Evolutionary conservation across 306 rosid species (phyloP), one percentile per base, ranked within the genome.

Genomic region (Aeschynomene evenia): DNA sequence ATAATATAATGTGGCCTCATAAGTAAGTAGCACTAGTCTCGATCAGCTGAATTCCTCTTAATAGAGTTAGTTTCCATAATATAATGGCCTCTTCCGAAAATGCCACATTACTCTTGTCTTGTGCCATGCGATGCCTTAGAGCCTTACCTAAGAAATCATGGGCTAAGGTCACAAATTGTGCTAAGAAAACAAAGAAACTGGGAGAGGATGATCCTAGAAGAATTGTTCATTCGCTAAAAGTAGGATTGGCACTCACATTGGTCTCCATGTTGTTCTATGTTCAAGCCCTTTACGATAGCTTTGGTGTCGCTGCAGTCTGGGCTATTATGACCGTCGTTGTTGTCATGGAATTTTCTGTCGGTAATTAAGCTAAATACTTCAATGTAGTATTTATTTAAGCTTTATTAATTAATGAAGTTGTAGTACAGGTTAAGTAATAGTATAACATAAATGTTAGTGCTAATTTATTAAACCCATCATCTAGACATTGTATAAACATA

Each of bases 271-370:
- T 88, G 79, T 45, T 45, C 51, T 45, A 45, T 45, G 51, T 45
- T 6, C 51, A 45, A 45, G 19, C 51, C 19, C 51, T 45, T 15
- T 45, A 45, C 9, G 20, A 15, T n/a, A 85, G 56, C 74, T 86
- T 91, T 79, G 92, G 89, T 60, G 85, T 74, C 31, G 78, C 87
- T 21, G 77, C 85, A 12, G 79, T 83, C 49, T 88, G 97, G 95
- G 97, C 95, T 0, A 78, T 91, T 33, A 45, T 91, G 60, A 91
- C 97, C 33, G 91, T 91, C 3, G 84, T 86, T 54, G 76, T 91
- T 24, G 92, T 88, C 66, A 72, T 86, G 7, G 97, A 91, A 74
- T 84, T 86, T 83, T 79, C 89, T 22, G 97, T 91, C 2, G 97
- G 97, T 87, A 62, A 62, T 84, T 45, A 1, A n/a, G 4, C 2